These are phyloP conservation scores for Yarrowia sp. DNA, from an alignment of 805 yeast genomes.

Conservation along the genomic window DNA sequence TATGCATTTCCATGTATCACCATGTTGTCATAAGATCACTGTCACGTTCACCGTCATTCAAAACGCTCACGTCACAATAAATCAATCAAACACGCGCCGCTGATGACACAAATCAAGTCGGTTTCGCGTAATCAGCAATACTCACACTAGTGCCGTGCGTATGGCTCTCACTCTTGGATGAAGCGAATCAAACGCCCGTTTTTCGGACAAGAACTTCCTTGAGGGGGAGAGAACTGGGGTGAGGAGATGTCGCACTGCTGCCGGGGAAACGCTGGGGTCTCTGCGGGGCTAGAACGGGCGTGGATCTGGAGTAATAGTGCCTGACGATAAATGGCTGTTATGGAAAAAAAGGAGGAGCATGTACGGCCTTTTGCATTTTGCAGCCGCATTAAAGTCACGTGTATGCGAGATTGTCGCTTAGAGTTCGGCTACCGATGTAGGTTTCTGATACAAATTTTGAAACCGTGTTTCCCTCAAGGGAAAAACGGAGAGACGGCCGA, in stretches of 20 bases:
- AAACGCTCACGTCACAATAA: background rate
- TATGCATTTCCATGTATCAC: slow-evolving; percentile 1
- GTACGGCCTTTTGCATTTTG: slow-evolving; percentile 16
- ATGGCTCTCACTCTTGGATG: background rate
- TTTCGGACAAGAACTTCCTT: background rate
- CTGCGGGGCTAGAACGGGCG: background rate
- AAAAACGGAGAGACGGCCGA: background rate
- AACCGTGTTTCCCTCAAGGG: background rate
- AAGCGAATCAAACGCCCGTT: background rate
- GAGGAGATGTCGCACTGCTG: background rate
- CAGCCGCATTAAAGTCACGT: slow-evolving; percentile 32
- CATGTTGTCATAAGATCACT: too few relatives aligned
- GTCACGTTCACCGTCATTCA: background rate
- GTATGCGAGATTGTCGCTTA: slow-evolving; percentile 23
- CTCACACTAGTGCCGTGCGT: slow-evolving; percentile 22
- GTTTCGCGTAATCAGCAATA: background rate
- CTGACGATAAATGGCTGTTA: slow-evolving; percentile 14
- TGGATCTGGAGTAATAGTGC: background rate
- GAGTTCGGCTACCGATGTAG: background rate
- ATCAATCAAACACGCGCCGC: too few relatives aligned
- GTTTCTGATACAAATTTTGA: background rate
- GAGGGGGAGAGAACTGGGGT: background rate
- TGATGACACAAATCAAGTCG: too few relatives aligned
- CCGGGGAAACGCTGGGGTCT: background rate
- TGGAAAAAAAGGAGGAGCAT: background rate